phyloP scores from a whole-genome alignment of 1,139 yeast species.

The Blastobotrys niveus region DNA sequence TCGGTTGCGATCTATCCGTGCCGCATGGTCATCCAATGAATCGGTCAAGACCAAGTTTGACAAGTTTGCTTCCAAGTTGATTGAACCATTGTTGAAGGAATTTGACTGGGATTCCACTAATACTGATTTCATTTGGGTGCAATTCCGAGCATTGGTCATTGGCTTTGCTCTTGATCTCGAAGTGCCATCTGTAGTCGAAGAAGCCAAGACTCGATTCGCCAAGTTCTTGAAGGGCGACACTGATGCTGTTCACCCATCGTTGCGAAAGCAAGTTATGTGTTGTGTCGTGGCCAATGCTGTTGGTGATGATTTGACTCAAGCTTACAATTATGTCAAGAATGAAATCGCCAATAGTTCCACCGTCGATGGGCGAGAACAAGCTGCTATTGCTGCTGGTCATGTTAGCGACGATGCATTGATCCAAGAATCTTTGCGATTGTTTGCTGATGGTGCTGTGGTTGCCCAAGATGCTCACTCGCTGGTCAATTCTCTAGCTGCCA shows the following conservation, averaged over 20 bases:
- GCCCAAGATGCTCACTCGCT: slow-evolving; percentile 67
- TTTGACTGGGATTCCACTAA: slow-evolving; percentile 36
- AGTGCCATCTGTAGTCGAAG: slow-evolving; percentile 44
- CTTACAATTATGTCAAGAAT: slow-evolving; percentile 44
- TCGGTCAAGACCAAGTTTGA: slow-evolving; percentile 37
- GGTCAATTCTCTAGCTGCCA: slow-evolving; percentile 47
- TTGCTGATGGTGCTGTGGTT: slow-evolving; percentile 46
- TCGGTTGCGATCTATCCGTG: slow-evolving; percentile 41
- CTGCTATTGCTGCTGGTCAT: slow-evolving; percentile 55
- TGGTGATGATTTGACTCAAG: slow-evolving; percentile 33
- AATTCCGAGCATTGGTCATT: slow-evolving; percentile 50
- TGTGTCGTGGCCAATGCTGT: slow-evolving; percentile 46
- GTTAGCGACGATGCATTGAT: slow-evolving; percentile 41
- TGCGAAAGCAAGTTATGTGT: slow-evolving; percentile 49
- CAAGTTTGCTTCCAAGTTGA: slow-evolving; percentile 41
- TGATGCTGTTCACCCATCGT: slow-evolving; percentile 48
- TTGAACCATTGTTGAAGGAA: slow-evolving; percentile 41
- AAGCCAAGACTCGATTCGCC: slow-evolving; percentile 42
- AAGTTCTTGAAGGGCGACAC: slow-evolving; percentile 37
- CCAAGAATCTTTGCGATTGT: slow-evolving; percentile 37
- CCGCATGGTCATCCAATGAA: slow-evolving; percentile 38
- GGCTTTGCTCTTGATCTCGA: slow-evolving; percentile 48
- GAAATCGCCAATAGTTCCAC: slow-evolving; percentile 54
- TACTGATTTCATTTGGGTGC: slow-evolving; percentile 44
- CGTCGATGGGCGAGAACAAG: slow-evolving; percentile 63